These are phyloP conservation scores for Fusarium sp. DNA, from an alignment of 2,329 filamentous ascomycete species.

Conservation along the genomic window DNA sequence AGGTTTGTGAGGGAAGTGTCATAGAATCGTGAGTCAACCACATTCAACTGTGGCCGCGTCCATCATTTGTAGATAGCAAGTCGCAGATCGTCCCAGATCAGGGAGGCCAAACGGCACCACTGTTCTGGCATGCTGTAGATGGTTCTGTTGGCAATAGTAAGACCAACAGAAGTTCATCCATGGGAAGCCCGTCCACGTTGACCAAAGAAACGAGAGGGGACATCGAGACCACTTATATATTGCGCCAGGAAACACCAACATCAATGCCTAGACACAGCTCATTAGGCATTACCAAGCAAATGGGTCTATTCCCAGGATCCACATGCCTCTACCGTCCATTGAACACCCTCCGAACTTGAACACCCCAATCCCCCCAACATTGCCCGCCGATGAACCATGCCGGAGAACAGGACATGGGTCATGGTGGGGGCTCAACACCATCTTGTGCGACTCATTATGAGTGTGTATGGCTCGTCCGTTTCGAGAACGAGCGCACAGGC, in stretches of 20 bases:
- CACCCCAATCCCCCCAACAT: conserved; percentile 15
- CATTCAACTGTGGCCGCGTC: neutral
- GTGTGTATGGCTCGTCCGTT: neutral
- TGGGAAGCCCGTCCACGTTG: neutral
- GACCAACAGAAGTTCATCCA: neutral
- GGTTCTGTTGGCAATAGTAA: neutral
- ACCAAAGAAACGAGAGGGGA: conserved; percentile 5
- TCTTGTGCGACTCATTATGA: conserved; percentile 26
- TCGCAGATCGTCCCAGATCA: neutral
- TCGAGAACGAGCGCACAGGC: conserved; percentile 6
- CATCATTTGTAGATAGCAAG: neutral
- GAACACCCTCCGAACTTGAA: conserved; percentile 24
- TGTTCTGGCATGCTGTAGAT: neutral
- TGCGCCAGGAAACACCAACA: neutral
- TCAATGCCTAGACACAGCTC: conserved; percentile 4
- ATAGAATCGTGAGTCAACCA: neutral
- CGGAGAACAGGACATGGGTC: conserved; percentile 23
- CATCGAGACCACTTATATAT: conserved; percentile 31
- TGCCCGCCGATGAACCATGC: conserved; percentile 26
- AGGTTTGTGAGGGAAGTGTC: neutral
- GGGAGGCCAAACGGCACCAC: neutral
- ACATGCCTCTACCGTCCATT: conserved; percentile 13
- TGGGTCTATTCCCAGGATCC: conserved; percentile 19
- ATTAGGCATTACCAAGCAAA: conserved; percentile 19
- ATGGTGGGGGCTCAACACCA: conserved; percentile 25